Evolutionary conservation across 169 alveolate species (phyloP).

Genomic region (Plasmodium vivax): DNA sequence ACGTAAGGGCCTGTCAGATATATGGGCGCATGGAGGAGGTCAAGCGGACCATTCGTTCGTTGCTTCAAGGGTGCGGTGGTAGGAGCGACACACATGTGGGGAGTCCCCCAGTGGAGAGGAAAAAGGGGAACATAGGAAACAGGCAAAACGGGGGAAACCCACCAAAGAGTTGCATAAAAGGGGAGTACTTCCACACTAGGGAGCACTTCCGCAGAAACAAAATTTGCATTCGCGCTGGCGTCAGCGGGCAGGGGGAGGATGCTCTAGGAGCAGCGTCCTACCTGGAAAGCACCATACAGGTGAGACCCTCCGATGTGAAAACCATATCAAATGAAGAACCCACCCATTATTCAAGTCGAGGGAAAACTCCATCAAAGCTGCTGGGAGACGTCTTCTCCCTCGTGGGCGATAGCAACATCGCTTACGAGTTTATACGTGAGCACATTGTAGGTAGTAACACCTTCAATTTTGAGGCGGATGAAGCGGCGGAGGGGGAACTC

Average conservation of each 20-base stretch:
- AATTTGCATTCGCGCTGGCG: slow-evolving; percentile 32
- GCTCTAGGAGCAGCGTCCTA: background rate
- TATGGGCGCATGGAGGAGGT: slow-evolving; percentile 3
- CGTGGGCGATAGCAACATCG: slow-evolving; percentile 31
- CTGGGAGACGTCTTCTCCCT: background rate
- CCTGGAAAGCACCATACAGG: slow-evolving; percentile 3
- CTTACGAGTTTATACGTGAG: slow-evolving; percentile 20
- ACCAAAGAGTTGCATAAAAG: background rate
- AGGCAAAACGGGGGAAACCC: background rate
- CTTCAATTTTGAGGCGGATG: background rate
- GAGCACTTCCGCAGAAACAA: background rate
- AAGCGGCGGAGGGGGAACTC: background rate
- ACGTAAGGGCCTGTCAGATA: slow-evolving; percentile 7
- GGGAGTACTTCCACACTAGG: background rate
- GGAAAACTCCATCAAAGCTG: background rate
- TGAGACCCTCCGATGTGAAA: background rate
- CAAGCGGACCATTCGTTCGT: background rate
- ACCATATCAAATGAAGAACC: background rate
- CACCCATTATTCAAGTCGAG: background rate
- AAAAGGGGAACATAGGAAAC: slow-evolving; percentile 4
- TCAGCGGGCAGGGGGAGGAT: background rate
- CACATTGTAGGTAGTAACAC: slow-evolving; percentile 10
- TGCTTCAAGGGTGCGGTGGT: background rate
- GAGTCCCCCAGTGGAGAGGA: background rate
- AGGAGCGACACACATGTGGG: background rate